Conservation (phyloP, 1,284 basidiomycete genomes). For the Cryptococcus floricola region DNA sequence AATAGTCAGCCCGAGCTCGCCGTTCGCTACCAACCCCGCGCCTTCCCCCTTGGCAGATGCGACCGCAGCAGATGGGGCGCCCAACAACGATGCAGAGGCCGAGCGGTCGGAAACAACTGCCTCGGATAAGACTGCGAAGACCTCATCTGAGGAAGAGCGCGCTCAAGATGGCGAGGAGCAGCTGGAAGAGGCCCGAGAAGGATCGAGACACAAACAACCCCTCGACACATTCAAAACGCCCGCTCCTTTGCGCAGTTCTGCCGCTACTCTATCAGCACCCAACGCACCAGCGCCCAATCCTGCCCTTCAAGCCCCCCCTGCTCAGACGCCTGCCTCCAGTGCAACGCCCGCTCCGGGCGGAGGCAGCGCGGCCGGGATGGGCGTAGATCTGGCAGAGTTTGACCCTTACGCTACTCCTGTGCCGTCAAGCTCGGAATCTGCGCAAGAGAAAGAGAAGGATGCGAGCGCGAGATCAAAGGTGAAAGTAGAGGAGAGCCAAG, state of each 20-base stretch:
- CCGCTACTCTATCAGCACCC: constrained; percentile 4
- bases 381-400: constrained; percentile 36
- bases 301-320: constrained; percentile 12
- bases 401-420: constrained; percentile 41
- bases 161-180: too few relatives aligned
- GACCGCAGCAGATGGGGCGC: background rate
- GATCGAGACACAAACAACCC: background rate
- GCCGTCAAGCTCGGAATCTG: background rate
- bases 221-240: background rate
- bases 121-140: too few relatives aligned
- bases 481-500: background rate
- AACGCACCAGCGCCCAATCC: constrained; percentile 18
- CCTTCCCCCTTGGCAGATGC: background rate
- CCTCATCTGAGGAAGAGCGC: too few relatives aligned
- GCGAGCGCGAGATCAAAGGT: background rate
- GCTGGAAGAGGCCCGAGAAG: too few relatives aligned
- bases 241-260: background rate
- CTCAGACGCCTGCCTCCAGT: constrained; percentile 15
- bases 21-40: background rate
- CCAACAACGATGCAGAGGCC: too few relatives aligned
- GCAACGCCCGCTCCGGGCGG: constrained; percentile 7
- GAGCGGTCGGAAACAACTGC: too few relatives aligned
- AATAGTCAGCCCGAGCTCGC: background rate
- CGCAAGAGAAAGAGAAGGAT: background rate
- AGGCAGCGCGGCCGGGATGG: background rate